phyloP scores from a whole-genome alignment of 805 yeast genomes.

The Kazachstania bromeliacearum region DNA sequence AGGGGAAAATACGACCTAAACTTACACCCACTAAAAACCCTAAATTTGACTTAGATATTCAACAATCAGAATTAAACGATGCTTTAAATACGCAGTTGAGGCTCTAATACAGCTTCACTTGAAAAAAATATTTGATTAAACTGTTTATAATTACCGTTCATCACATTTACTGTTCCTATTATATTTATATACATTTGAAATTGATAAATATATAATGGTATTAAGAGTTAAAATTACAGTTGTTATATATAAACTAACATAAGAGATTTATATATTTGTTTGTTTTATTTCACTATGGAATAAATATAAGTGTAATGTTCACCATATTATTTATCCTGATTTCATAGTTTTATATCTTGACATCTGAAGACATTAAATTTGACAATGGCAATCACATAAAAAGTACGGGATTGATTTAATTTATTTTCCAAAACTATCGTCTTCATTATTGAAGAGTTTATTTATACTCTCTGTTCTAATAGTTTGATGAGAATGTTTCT shows the following conservation, averaged over 20 bases:
- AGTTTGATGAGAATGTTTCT: slow-evolving; percentile 1
- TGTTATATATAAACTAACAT: slow-evolving; percentile 4
- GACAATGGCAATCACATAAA: too few relatives aligned
- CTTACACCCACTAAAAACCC: slow-evolving; percentile 9
- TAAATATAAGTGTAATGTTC: not conserved
- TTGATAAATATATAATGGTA: too few relatives aligned
- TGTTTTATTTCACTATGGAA: not conserved
- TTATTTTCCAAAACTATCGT: slow-evolving; percentile 15
- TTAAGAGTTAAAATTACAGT: too few relatives aligned
- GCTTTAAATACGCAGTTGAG: slow-evolving; percentile 25
- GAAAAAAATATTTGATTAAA: too few relatives aligned
- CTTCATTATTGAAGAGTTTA: slow-evolving; percentile 13
- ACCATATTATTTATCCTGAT: too few relatives aligned
- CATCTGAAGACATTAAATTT: too few relatives aligned
- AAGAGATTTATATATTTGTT: not conserved
- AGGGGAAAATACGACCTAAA: not conserved
- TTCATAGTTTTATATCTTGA: too few relatives aligned
- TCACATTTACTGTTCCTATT: too few relatives aligned
- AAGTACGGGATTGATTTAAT: too few relatives aligned
- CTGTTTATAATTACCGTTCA: too few relatives aligned
- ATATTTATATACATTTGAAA: too few relatives aligned
- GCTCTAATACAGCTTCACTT: too few relatives aligned
- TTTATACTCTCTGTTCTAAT: not conserved
- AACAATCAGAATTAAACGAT: slow-evolving; percentile 21
- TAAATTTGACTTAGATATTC: slow-evolving; percentile 12